Conservation (phyloP, 805 yeast species). For the Saturnispora hagleri region DNA sequence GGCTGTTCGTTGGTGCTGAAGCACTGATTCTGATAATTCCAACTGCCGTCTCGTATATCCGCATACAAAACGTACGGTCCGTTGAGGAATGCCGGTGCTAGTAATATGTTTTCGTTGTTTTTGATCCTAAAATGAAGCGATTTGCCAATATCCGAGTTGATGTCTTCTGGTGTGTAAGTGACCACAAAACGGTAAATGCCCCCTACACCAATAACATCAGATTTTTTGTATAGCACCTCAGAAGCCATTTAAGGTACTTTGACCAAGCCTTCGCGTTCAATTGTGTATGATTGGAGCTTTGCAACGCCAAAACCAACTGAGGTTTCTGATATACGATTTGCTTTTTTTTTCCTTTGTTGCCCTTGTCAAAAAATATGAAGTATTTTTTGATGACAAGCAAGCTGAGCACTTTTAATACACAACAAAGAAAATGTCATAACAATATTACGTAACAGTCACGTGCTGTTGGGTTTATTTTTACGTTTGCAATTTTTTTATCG, state of each 20-base stretch:
- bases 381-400: neutral
- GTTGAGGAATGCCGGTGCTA: conserved; percentile 75
- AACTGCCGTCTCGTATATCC: conserved; percentile 66
- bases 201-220: conserved; percentile 43
- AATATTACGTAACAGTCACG: too few relatives aligned
- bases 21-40: conserved; percentile 40
- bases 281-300: neutral
- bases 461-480: too few relatives aligned
- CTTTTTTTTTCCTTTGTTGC: neutral
- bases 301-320: neutral
- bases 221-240: conserved; percentile 17
- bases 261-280: neutral
- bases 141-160: conserved; percentile 5
- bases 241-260: conserved; percentile 3
- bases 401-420: neutral
- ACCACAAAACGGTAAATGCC: conserved; percentile 49
- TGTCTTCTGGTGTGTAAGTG: conserved; percentile 29
- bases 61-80: conserved; percentile 87
- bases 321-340: too few relatives aligned
- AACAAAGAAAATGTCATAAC: neutral
- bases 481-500: too few relatives aligned
- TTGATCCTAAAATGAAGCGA: conserved; percentile 50
- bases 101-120: conserved; percentile 61
- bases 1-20: conserved; percentile 77
- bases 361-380: neutral